These are phyloP conservation scores for Starmerella apis DNA, from an alignment of 805 yeast genomes.

Conservation along the genomic window DNA sequence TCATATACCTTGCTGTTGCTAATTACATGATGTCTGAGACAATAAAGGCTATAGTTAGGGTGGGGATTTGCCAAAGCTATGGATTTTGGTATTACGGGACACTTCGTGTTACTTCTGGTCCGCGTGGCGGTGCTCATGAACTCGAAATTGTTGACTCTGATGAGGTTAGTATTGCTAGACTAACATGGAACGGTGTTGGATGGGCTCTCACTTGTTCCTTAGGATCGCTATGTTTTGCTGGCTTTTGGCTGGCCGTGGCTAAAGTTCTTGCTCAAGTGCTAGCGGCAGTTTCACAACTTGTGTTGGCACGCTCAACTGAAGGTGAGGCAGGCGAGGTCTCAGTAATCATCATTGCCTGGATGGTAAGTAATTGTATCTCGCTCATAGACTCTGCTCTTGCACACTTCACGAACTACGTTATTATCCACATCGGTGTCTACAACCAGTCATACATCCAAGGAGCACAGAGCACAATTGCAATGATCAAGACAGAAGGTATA, in stretches of 20 bases:
- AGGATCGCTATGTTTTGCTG: constrained; percentile 84
- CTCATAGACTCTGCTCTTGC: constrained; percentile 68
- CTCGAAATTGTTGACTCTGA: neutral
- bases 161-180: neutral
- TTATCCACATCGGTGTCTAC: constrained; percentile 74
- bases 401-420: constrained; percentile 85
- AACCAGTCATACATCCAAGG: constrained; percentile 67
- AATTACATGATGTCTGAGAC: constrained; percentile 80
- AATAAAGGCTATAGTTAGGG: constrained; percentile 67
- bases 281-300: constrained; percentile 18
- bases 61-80: constrained; percentile 69
- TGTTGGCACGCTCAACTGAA: constrained; percentile 15
- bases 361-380: constrained; percentile 36
- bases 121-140: neutral
- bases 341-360: constrained; percentile 21
- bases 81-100: constrained; percentile 82
- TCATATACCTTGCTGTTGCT: constrained; percentile 67
- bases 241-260: constrained; percentile 57
- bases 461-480: constrained; percentile 72
- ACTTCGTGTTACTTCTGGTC: constrained; percentile 21
- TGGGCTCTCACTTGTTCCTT: constrained; percentile 77
- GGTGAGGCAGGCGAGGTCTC: constrained; percentile 14
- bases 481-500: constrained; percentile 68
- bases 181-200: constrained; percentile 35
- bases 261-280: constrained; percentile 38